Evolutionary conservation across 257 asterid species (phyloP), one percentile per base, ranked within the genome.

Genomic region (Nicotiana obtusifolia): DNA sequence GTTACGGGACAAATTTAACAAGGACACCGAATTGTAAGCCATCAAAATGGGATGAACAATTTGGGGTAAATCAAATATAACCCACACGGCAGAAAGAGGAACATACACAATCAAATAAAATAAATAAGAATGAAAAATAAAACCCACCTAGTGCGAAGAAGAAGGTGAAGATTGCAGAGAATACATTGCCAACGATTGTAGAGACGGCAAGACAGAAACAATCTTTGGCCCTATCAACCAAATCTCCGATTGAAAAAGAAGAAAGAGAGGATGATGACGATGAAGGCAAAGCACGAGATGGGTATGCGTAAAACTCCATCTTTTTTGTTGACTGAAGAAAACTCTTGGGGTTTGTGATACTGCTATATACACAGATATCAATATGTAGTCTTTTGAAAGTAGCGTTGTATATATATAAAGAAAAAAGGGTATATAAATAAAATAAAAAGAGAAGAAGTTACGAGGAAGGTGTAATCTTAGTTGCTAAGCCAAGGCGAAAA

Each of bases 91-190:
- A 4, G 57, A 52, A 52, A 52, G 61, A 56, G 61, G 10, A 54
- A 17, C 14, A 59, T 59, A 60, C 31, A 60, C 35, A 28, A 64
- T 64, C 41, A 64, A 47, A 75, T 14, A 24, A 47, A 73, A 4
- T 8, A 2, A n/a, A 8, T 6, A 59, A 20, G 22, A 3, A 22
- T 9, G 31, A 47, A 44, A 57, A 57, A 14, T 4, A 37, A 75
- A 31, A 80, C 92, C 81, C 64, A 95, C 99, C 95, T 80, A 91
- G 83, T 52, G 99, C 98, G 82, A 94, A 94, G 97, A 94, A 91
- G 82, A 95, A 94, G 59, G 98, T 95, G 84, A 94, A 90, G 85
- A 95, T 88, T 28, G 97, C 97, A 26, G 98, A 94, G 87, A 94
- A 91, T 76, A 95, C 92, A 88, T 91, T 94, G 66, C 97, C 98